Base-by-base conservation (phyloP, 495 filamentous ascomycete species). In the Aspergillus bridgeri region DNA sequence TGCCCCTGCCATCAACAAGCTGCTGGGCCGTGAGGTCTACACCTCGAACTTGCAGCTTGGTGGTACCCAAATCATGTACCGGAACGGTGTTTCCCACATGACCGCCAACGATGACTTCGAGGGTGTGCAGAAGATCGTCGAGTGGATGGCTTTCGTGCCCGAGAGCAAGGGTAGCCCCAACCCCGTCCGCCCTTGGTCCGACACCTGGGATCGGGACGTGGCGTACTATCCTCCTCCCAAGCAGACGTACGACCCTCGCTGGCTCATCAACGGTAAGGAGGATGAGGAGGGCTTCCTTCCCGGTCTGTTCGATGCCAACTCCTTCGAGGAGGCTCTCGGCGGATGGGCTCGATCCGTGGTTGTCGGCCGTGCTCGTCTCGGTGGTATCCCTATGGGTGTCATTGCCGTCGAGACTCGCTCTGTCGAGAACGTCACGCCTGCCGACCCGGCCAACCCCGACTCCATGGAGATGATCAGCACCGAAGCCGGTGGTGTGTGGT, bases 41-140 rank as follows among this genome's bases (percentile, higher is more conserved):
- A 96, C 94, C 47, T 98, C 94, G 33, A 98, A 98, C 82, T 75
- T 98, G 60, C 94, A 98, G 80, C 89, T 98, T 60, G 94, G 94
- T 85, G 94, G 94, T 64, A 98, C 94, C 43, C 94, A 98, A 77
- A 98, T 98, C 82, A 98, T 98, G 94, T 98, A 98, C 84, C 93
- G 88, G 78, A 98, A 98, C 70, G 94, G 94, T 83, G 95, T 98
- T 23, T 98, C 95, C 8, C 94, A 98, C 78, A 89, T 98, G 88
- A 97, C 93, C 59, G 94, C 94, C 68, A 89, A 86, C 66, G 94
- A 98, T 69, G 94, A 98, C 80, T 98, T 98, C 58, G 91, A 91
- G 60, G 94, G 94, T 82, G 91, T 98, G 15, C 87, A 89, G 74
- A 96, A 96, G 85, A 98, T 98, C 68, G 89, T 98, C 25, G 87